Conservation (phyloP, 495 filamentous ascomycete genomes). For the Tuber umbilicatum region DNA sequence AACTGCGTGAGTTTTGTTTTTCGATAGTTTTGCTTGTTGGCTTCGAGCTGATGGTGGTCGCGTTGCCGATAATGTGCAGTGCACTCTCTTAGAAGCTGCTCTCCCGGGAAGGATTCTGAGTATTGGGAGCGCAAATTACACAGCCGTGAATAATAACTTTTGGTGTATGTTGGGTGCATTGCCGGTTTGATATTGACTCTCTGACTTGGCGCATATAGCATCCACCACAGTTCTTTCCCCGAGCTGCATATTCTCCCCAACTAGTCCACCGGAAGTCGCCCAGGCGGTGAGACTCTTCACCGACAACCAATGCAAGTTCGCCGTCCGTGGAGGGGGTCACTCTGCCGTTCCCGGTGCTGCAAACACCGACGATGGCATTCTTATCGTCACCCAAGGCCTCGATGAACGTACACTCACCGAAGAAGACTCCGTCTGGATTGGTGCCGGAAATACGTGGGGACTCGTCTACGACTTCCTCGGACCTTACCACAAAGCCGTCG, state of each 20-base stretch:
- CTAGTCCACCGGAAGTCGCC: neutral
- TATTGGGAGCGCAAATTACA: neutral
- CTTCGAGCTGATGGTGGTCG: neutral
- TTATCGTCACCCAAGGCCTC: slow-evolving; percentile 10
- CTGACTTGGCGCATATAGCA: neutral
- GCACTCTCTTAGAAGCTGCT: neutral
- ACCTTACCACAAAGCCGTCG: slow-evolving; percentile 46
- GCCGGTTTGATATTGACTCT: neutral
- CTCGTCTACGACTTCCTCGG: slow-evolving; percentile 52
- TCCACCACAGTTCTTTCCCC: neutral
- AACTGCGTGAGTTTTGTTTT: neutral
- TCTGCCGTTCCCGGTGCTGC: slow-evolving; percentile 14
- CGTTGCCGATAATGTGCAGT: neutral
- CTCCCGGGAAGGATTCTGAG: neutral
- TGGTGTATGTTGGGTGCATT: neutral
- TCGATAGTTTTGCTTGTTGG: neutral
- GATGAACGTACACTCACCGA: neutral
- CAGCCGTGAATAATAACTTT: neutral
- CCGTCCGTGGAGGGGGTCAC: slow-evolving; percentile 16
- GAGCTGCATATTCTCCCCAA: neutral
- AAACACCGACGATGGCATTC: slow-evolving; percentile 16
- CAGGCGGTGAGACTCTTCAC: neutral
- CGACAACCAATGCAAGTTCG: neutral
- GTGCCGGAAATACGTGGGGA: slow-evolving; percentile 50
- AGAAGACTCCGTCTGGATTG: slow-evolving; percentile 27